Evolutionary conservation across 305 asterid genomes (phyloP), one percentile per base, ranked within the genome.

Genomic region (Euphrasia arctica): DNA sequence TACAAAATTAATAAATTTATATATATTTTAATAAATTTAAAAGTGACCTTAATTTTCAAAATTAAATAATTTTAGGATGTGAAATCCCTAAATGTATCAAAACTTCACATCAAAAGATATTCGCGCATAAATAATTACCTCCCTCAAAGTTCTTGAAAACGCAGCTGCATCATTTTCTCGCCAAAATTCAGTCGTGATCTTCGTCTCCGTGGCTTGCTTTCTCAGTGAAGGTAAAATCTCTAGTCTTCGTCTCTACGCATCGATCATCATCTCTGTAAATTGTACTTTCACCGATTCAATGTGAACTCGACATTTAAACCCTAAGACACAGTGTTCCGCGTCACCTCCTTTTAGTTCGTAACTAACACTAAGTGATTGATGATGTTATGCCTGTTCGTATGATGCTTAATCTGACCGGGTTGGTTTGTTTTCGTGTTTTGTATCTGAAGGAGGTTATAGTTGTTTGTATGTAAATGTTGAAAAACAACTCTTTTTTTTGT

Each of bases 91-190:
- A 50, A n/a, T 14, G 18, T 49, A 49, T 49, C 54, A 47, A 49
- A 63, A 55, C 36, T 47, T 49, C 27, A 36, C 11, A 55, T 61
- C 48, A 34, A 14, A 1, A 18, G 34, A 29, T 58, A 41, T 51
- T 73, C 63, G 45, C 68, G 54, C 67, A 11, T 12, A 14, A 18
- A 13, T 43, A 59, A 52, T 68, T 65, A 63, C 68, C 75, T 34
- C 5, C 7, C 50, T 74, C 72, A 58, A 36, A 54, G 65, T 55
- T 74, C 56, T n/a, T 61, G 59, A 55, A 66, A 54, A 25, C 45
- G 65, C 50, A 28, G 7, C 7, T 9, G 14, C n/a, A 28, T 15
- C n/a, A 39, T 39, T 39, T 5, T 58, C 52, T 67, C 43, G 68
- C 73, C 70, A 32, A 50, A 50, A 48, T 64, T 27, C 43, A 27